phyloP scores from a whole-genome alignment of 1,284 basidiomycete genomes.

The Moesziomyces sp. region DNA sequence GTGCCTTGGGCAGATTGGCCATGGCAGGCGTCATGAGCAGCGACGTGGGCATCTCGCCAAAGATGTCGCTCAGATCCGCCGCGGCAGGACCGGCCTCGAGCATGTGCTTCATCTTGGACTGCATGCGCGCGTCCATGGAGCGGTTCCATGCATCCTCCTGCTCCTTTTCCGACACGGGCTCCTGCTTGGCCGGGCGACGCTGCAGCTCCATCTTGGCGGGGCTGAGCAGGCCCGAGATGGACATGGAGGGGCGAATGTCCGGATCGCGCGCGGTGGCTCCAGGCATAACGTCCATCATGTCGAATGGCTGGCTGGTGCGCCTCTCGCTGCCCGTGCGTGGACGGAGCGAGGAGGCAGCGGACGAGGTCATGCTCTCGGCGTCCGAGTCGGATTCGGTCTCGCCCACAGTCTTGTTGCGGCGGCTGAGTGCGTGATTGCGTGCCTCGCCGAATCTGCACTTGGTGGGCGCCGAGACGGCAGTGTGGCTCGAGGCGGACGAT shows the following conservation, averaged over 20 bases:
- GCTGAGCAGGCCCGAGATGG: constrained; percentile 31
- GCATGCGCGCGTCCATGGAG: constrained; percentile 28
- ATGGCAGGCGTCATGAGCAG: constrained; percentile 39
- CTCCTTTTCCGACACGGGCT: constrained; percentile 13
- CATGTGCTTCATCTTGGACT: constrained; percentile 37
- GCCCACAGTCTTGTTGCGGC: not conserved
- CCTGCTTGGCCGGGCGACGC: constrained; percentile 8
- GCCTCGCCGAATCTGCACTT: constrained; percentile 21
- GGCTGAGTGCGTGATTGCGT: constrained; percentile 11
- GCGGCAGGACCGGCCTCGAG: constrained; percentile 38
- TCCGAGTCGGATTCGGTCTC: constrained; percentile 31
- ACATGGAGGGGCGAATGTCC: constrained; percentile 31
- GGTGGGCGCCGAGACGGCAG: not conserved
- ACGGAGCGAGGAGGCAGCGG: constrained; percentile 18
- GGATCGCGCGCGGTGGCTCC: constrained; percentile 30
- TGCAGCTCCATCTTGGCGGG: constrained; percentile 13
- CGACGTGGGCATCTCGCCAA: constrained; percentile 44
- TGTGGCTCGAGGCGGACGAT: not conserved
- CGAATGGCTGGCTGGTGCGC: constrained; percentile 4
- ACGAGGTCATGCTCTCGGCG: constrained; percentile 21
- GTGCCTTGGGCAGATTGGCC: constrained; percentile 24
- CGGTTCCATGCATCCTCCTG: constrained; percentile 39
- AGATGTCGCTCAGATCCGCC: constrained; percentile 36
- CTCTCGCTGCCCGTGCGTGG: constrained; percentile 1
- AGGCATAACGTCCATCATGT: constrained; percentile 28